Base-by-base conservation (phyloP, 768 basidiomycete genomes). In the Mycena filopes region DNA sequence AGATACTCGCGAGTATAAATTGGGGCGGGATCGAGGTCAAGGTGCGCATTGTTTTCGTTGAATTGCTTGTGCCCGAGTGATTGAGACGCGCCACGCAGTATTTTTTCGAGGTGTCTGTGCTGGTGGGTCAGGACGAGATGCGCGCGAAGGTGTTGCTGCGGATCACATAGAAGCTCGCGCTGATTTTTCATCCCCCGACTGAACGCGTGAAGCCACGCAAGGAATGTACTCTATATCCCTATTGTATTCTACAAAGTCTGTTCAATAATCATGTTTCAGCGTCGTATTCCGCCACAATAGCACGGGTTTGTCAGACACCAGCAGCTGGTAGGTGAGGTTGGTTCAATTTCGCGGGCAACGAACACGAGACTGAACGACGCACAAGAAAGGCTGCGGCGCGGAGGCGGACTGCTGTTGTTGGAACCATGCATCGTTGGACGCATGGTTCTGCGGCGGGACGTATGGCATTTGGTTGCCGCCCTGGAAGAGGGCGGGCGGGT, bases 1-100 rank as follows among this genome's bases (percentile, higher is more conserved):
- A 76, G 42, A 80, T 85, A 75, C 57, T 83, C 0, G 79, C 83
- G 8, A 74, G 77, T 21, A 71, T 83, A 36, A 75, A 82, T 29
- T 84, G 83, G 82, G 72, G 72, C 25, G 84, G 83, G 0, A 63
- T 86, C 20, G 76, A 75, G 25, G 75, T 85, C 18, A 78, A 82
- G 74, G 84, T 84, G 58, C 54, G 78, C 43, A 4, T 70, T 15
- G 31, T 47, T 33, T n/a, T n/a, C n/a, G n/a, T n/a, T n/a, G n/a
- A n/a, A n/a, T n/a, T 20, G 21, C 41, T 42, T 51, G 45, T 36
- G 16, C 40, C 16, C 15, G 9, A 4, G 3, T 8, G 20, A 21
- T 21, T 55, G 20, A 45, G 13, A 26, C 1, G 23, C 21, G 13
- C 11, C 13, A n/a, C n/a, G n/a, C 38, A 67, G 57, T 63, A 68